A percentile compares a stretch with the other conserved stretches of the same genome.
Evolutionary conservation across 140 eudicot species (phyloP).

Genomic region (Bidens hawaiensis): DNA sequence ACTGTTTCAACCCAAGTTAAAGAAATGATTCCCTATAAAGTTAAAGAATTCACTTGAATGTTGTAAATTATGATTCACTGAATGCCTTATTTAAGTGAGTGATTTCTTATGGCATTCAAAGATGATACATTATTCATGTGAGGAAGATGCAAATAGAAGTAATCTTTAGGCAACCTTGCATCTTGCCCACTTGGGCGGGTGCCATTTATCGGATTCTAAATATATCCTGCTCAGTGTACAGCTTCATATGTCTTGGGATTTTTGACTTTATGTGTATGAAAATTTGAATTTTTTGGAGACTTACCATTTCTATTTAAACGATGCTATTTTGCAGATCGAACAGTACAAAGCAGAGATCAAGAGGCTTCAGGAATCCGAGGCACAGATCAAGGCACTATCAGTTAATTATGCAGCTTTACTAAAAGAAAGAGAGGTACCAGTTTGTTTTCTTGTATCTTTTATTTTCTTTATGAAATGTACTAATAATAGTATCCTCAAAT

Average conservation of each 20-base stretch:
- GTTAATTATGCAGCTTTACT: slow-evolving; percentile 94
- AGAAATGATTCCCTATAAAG: too few species aligned
- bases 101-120: neutral
- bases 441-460: neutral
- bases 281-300: neutral
- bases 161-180: neutral
- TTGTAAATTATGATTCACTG: neutral
- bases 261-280: neutral
- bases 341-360: slow-evolving; percentile 75
- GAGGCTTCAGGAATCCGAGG: slow-evolving; percentile 94
- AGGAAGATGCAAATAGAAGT: neutral
- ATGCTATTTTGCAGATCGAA: slow-evolving; percentile 50
- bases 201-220: too few species aligned
- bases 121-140: neutral
- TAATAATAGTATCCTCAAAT: neutral
- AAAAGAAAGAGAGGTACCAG: slow-evolving; percentile 80
- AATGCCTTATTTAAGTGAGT: slow-evolving; percentile 1
- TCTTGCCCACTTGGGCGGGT: neutral
- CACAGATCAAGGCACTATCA: slow-evolving; percentile 83
- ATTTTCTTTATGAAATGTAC: neutral
- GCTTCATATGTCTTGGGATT: neutral
- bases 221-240: too few species aligned
- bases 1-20: slow-evolving; percentile 12
- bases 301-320: neutral
- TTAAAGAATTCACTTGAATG: neutral